These are phyloP conservation scores for Cenchrus americanus DNA, from an alignment of 176 grass and related monocot genomes.

Conservation along the genomic window DNA sequence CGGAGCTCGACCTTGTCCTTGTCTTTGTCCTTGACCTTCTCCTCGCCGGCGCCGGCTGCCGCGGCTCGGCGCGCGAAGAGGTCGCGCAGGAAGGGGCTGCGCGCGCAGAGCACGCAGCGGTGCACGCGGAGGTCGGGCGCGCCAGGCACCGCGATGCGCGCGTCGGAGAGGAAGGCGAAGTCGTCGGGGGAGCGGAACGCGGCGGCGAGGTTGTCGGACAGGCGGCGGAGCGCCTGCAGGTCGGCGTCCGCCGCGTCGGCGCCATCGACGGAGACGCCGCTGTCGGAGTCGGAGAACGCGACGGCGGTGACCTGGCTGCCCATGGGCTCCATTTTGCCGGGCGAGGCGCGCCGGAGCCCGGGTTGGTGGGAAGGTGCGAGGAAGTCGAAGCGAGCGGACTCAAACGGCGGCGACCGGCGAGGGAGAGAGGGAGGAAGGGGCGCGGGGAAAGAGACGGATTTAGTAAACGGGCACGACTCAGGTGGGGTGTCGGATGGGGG, in stretches of 20 bases:
- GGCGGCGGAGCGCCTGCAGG: slow-evolving; percentile 80
- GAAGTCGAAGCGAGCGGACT: slow-evolving; percentile 24
- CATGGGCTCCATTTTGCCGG: slow-evolving; percentile 49
- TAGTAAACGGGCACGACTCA: slow-evolving; percentile 23
- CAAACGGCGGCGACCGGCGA: not conserved
- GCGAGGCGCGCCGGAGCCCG: not conserved
- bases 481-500: not conserved
- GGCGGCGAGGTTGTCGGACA: slow-evolving; percentile 80
- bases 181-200: slow-evolving; percentile 64
- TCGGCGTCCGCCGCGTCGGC: slow-evolving; percentile 44
- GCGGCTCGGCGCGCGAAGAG: slow-evolving; percentile 57
- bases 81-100: slow-evolving; percentile 82
- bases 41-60: not conserved
- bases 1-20: slow-evolving; percentile 31
- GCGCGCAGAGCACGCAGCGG: slow-evolving; percentile 86
- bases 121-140: slow-evolving; percentile 58
- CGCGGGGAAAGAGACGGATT: slow-evolving; percentile 14
- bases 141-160: slow-evolving; percentile 49
- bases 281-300: slow-evolving; percentile 66
- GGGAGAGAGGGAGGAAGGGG: not conserved
- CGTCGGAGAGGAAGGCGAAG: slow-evolving; percentile 73
- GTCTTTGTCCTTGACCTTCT: not conserved
- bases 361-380: slow-evolving; percentile 34
- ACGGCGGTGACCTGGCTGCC: slow-evolving; percentile 49
- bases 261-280: slow-evolving; percentile 31